Evolutionary conservation across 306 rosid species (phyloP).

Genomic region (Castanea crenata): DNA sequence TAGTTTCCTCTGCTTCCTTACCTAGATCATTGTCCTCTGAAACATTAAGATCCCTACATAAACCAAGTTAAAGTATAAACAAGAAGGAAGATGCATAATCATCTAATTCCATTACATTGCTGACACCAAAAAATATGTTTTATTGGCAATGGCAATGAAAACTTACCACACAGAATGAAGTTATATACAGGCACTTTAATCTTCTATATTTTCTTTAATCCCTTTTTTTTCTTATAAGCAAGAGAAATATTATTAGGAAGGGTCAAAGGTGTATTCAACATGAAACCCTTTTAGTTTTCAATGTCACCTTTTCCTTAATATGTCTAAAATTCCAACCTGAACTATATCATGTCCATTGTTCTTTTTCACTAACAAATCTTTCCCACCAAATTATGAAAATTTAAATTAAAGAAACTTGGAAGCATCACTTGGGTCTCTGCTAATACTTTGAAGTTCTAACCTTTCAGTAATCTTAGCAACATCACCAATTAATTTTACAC

Average conservation of each 20-base stretch:
- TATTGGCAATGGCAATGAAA: conserved; percentile 5
- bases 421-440: too few species aligned
- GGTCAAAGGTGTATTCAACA: not conserved
- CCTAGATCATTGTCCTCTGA: conserved; percentile 75
- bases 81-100: conserved; percentile 16
- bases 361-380: not conserved
- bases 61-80: conserved; percentile 26
- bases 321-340: not conserved
- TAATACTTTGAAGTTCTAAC: not conserved
- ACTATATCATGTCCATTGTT: not conserved
- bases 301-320: not conserved
- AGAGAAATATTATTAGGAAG: not conserved
- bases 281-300: not conserved
- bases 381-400: too few species aligned
- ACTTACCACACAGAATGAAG: not conserved
- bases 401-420: too few species aligned
- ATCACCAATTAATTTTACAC: not conserved
- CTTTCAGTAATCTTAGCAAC: not conserved
- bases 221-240: not conserved
- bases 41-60: conserved; percentile 79
- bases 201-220: not conserved
- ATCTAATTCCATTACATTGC: conserved; percentile 12
- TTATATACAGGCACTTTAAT: not conserved
- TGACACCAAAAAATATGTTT: not conserved
- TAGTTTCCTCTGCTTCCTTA: conserved; percentile 65